Evolutionary conservation across 2,329 filamentous ascomycete species (phyloP), one percentile per base, ranked within the genome.

Genomic region (Trichoderma guizhouense): DNA sequence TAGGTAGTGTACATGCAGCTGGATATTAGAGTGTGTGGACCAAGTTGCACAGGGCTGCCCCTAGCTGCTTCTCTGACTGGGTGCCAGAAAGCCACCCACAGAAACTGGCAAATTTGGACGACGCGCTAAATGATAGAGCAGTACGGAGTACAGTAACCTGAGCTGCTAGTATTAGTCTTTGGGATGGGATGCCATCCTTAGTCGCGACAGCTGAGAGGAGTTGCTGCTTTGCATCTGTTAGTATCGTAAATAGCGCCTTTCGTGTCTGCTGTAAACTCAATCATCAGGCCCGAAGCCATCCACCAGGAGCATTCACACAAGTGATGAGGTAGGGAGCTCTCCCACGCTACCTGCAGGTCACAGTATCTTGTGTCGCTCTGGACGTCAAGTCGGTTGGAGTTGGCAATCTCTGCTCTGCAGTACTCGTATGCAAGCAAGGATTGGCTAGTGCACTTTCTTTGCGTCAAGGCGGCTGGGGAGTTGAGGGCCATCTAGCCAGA

Each of bases 371-470:
- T 62, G 28, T 30, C 67, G 26, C n/a, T 30, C 61, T 62, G 28
- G 28, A 30, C 28, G 39, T 53, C 67, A 69, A 62, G n/a, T 30
- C 55, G 32, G 61, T 51, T 66, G 69, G 53, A 34, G 62, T 69
- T 34, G 30, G 51, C 55, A 53, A 58, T n/a, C 55, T 28, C 53
- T 55, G 65, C 64, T 69, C 39, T 72, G 63, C 51, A 60, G 47
- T 24, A 58, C 18, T 34, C n/a, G 30, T 21, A 21, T 71, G 53
- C 53, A 32, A 24, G 32, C 70, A 69, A 63, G 70, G 70, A 47
- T 63, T 62, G 24, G 43, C 53, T 69, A 69, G 70, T 72, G 65
- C 34, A 32, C 47, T 71, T 51, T 47, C n/a, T 60, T 28, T 58
- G 39, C 53, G 57, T 63, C 47, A 43, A 51, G 53, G 64, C 55